Evolutionary conservation across 208 protist species (phyloP).

Genomic region (Herpetomonas muscarum): DNA sequence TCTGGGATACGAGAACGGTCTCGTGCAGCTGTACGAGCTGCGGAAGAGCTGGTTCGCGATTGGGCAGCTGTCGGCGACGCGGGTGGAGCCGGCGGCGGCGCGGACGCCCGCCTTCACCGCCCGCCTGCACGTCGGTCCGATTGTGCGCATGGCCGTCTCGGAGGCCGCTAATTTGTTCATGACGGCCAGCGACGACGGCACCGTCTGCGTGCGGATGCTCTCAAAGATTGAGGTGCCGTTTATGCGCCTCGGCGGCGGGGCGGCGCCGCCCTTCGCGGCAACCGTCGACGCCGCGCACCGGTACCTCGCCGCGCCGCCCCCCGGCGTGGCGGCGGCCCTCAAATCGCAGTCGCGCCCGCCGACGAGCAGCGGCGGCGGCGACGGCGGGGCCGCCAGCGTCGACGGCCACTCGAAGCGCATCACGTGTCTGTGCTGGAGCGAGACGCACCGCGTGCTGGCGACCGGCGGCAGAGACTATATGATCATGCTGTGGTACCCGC

Average conservation of each 20-base stretch:
- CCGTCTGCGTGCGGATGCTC: constrained; percentile 54
- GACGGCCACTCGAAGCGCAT: constrained; percentile 57
- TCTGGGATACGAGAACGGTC: constrained; percentile 71
- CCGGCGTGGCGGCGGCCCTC: background rate
- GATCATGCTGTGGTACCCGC: constrained; percentile 67
- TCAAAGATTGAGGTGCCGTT: constrained; percentile 53
- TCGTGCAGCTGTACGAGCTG: constrained; percentile 67
- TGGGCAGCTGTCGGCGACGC: constrained; percentile 36
- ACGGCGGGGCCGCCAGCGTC: background rate
- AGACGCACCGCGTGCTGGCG: constrained; percentile 39
- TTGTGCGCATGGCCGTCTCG: constrained; percentile 50
- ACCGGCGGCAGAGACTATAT: constrained; percentile 69
- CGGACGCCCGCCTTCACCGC: constrained; percentile 43
- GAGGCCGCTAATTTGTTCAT: constrained; percentile 51
- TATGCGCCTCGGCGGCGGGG: constrained; percentile 42
- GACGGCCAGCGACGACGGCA: constrained; percentile 69
- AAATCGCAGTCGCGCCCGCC: background rate
- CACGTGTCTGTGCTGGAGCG: constrained; percentile 62
- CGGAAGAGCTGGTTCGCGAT: constrained; percentile 62
- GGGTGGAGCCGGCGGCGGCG: constrained; percentile 52
- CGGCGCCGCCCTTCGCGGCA: background rate
- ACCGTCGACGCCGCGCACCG: background rate
- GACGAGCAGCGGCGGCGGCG: constrained; percentile 1
- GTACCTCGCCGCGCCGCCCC: background rate
- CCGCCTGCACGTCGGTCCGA: constrained; percentile 38